Conservation (phyloP, 108 stramenopile species). For the Cyclotella atomus region DNA sequence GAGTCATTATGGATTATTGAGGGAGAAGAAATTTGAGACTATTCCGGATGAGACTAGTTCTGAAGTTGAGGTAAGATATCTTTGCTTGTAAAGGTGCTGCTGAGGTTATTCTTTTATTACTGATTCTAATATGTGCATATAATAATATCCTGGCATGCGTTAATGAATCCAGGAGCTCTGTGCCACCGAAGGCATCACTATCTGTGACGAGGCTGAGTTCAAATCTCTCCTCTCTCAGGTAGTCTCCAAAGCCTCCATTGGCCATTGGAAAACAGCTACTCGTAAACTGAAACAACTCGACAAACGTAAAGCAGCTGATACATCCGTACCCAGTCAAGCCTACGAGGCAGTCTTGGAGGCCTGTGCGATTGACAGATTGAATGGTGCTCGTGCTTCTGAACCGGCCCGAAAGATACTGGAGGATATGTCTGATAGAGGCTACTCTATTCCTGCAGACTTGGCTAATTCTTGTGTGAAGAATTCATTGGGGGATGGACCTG, state of each 20-base stretch:
- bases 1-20: conserved; percentile 46
- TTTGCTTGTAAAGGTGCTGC: no score
- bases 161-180: conserved; percentile 44
- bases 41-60: conserved; percentile 25
- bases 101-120: no score
- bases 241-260: conserved; percentile 56
- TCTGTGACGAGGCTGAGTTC: conserved; percentile 78
- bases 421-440: conserved; percentile 70
- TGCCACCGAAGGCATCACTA: conserved; percentile 58
- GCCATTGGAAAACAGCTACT: conserved; percentile 85
- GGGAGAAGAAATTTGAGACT: conserved; percentile 40
- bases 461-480: conserved; percentile 73
- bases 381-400: conserved; percentile 88
- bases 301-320: conserved; percentile 43
- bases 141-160: background rate
- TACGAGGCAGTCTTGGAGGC: conserved; percentile 69
- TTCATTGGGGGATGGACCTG: conserved; percentile 65
- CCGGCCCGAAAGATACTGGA: conserved; percentile 86
- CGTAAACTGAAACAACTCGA: conserved; percentile 74
- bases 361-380: conserved; percentile 74
- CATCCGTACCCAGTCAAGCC: conserved; percentile 61
- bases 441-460: conserved; percentile 63
- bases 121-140: no score
- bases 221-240: conserved; percentile 66
- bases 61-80: conserved; percentile 37